These are phyloP conservation scores for Aspergillus diversus DNA, from an alignment of 495 filamentous ascomycete species.

Conservation along the genomic window DNA sequence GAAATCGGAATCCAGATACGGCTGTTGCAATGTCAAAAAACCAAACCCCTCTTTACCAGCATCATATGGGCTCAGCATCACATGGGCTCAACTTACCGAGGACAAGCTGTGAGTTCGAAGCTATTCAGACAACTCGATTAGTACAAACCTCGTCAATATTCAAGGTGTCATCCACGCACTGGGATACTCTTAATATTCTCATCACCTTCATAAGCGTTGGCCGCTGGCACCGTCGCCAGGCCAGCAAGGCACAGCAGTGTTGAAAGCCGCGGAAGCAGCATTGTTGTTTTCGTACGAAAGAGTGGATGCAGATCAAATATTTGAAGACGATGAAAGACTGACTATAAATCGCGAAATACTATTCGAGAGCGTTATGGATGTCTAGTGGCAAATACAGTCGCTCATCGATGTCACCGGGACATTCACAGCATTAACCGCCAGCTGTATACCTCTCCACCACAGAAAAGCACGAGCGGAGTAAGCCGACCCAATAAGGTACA, in stretches of 20 bases:
- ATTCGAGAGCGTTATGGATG: not conserved
- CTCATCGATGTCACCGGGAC: constrained; percentile 36
- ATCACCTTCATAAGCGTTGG: constrained; percentile 40
- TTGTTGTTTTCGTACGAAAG: constrained; percentile 21
- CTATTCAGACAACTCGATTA: constrained; percentile 41
- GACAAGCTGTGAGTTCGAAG: constrained; percentile 76
- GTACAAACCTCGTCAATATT: not conserved
- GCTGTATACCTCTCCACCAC: constrained; percentile 23
- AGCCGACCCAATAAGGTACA: not conserved
- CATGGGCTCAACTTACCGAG: constrained; percentile 42
- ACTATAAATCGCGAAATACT: constrained; percentile 16
- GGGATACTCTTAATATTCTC: constrained; percentile 61
- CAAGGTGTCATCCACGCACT: constrained; percentile 35
- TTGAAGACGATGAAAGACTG: constrained; percentile 22
- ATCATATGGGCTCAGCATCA: not conserved
- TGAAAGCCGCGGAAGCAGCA: constrained; percentile 46
- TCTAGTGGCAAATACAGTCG: constrained; percentile 1
- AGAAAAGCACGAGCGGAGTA: constrained; percentile 14
- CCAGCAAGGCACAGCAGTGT: constrained; percentile 45
- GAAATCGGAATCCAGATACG: constrained; percentile 97
- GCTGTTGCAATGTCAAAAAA: constrained; percentile 56
- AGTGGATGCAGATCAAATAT: constrained; percentile 11
- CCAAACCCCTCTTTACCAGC: not conserved
- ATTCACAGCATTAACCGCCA: constrained; percentile 20
- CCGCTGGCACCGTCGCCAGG: constrained; percentile 35